phyloP scores from a whole-genome alignment of 257 asterid genomes.

The Catharanthus roseus region DNA sequence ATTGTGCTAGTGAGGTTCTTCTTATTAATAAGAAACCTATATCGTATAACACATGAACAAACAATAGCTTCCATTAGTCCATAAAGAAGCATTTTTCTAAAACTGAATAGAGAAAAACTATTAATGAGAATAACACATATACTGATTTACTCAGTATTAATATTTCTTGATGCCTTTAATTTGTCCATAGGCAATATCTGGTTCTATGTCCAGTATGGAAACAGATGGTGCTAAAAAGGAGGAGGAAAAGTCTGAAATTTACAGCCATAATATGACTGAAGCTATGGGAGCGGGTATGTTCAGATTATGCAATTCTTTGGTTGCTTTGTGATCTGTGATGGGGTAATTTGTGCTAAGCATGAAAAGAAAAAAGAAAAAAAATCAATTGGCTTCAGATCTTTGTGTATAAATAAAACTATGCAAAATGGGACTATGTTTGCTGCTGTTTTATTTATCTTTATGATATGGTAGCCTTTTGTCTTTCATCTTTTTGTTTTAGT shows the following conservation, averaged over 20 bases:
- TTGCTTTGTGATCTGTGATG: slow-evolving; percentile 1
- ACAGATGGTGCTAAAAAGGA: slow-evolving; percentile 36
- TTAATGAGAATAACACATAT: background rate
- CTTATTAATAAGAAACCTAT: background rate
- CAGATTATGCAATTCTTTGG: background rate
- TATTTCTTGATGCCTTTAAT: background rate
- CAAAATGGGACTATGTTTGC: background rate
- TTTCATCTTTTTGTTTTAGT: background rate
- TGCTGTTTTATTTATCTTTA: background rate
- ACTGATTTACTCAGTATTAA: background rate
- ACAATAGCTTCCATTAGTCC: background rate
- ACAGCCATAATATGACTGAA: slow-evolving; percentile 88
- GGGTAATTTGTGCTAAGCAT: background rate
- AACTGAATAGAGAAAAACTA: background rate
- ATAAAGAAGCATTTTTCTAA: background rate
- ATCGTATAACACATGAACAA: background rate
- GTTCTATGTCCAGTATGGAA: slow-evolving; percentile 59
- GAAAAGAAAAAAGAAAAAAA: background rate
- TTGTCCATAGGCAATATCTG: slow-evolving; percentile 55
- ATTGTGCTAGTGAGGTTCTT: background rate
- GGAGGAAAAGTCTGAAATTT: slow-evolving; percentile 62
- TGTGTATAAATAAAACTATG: background rate
- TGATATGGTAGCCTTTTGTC: background rate
- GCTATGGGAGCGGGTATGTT: slow-evolving; percentile 96
- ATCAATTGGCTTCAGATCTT: no score